Conservation (phyloP, 768 basidiomycete genomes). For the Xerocomus potaroensis region DNA sequence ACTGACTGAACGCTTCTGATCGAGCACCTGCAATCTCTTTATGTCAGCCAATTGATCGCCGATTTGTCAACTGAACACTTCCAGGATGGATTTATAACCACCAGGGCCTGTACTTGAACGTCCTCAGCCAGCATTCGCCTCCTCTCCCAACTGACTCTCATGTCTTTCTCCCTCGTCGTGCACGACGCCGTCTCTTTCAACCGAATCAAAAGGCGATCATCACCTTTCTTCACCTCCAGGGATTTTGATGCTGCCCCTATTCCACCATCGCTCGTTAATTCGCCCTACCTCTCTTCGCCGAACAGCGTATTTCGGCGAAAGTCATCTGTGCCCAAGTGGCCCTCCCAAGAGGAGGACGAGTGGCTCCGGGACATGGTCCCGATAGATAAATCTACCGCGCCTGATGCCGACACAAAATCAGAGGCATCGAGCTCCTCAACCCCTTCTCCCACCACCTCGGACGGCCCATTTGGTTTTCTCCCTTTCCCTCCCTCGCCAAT, state of each 20-base stretch:
- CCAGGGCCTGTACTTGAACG: background rate
- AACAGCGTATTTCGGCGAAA: slow-evolving; percentile 45
- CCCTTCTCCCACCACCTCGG: slow-evolving; percentile 22
- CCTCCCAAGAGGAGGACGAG: slow-evolving; percentile 49
- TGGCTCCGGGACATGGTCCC: slow-evolving; percentile 68
- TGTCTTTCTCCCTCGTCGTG: slow-evolving; percentile 14
- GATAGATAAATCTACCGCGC: slow-evolving; percentile 6
- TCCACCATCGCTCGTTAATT: slow-evolving; percentile 54
- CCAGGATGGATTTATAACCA: slow-evolving; percentile 19
- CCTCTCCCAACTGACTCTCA: slow-evolving; percentile 1
- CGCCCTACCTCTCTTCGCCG: slow-evolving; percentile 51
- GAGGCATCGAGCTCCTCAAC: slow-evolving; percentile 11
- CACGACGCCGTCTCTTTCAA: slow-evolving; percentile 10
- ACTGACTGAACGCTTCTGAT: slow-evolving; percentile 23
- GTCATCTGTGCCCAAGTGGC: slow-evolving; percentile 30
- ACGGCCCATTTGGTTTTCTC: slow-evolving; percentile 9
- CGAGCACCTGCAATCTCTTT: slow-evolving; percentile 15
- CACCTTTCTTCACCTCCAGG: slow-evolving; percentile 11
- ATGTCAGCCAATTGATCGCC: slow-evolving; percentile 23
- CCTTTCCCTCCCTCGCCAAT: slow-evolving; percentile 17
- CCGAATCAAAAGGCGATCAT: slow-evolving; percentile 16
- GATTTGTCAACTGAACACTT: slow-evolving; percentile 24
- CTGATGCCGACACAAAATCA: slow-evolving; percentile 17
- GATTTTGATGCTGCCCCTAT: slow-evolving; percentile 43
- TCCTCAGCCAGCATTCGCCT: slow-evolving; percentile 12